Evolutionary conservation across 1,139 yeast species (phyloP).

Genomic region (Petasospora fabianii): DNA sequence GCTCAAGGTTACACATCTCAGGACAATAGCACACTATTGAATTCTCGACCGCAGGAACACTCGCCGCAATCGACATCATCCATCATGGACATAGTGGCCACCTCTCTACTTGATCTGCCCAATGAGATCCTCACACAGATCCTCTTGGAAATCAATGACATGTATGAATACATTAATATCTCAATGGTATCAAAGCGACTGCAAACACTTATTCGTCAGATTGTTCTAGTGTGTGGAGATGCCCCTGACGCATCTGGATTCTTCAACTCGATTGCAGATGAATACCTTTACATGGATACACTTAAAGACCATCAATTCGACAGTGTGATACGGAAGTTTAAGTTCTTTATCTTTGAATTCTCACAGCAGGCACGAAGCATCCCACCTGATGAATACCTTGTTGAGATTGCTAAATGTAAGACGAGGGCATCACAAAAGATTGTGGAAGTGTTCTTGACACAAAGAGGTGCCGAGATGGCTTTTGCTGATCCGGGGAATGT

Average conservation of each 20-base stretch:
- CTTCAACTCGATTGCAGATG: conserved; percentile 14
- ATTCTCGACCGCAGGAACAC: no score
- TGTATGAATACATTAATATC: conserved; percentile 14
- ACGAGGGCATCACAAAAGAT: conserved; percentile 3
- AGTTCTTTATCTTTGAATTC: conserved; percentile 17
- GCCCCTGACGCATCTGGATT: conserved; percentile 7
- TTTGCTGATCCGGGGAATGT: conserved; percentile 6
- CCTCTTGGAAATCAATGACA: conserved; percentile 13
- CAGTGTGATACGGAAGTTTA: conserved; percentile 4
- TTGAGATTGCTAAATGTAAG: conserved; percentile 6
- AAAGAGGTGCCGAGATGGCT: conserved; percentile 4
- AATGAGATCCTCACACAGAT: conserved; percentile 10
- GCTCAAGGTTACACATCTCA: no score
- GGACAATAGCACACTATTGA: no score
- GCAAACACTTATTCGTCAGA: conserved; percentile 10
- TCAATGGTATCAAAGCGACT: conserved; percentile 14
- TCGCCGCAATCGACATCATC: no score
- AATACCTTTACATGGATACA: conserved; percentile 6
- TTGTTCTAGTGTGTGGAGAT: conserved; percentile 21
- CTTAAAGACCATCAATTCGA: background rate
- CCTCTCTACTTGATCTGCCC: conserved; percentile 13
- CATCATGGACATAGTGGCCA: no score
- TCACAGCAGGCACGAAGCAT: conserved; percentile 2
- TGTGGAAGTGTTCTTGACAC: conserved; percentile 9
- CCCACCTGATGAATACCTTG: conserved; percentile 4